A percentile compares a stretch with the other conserved stretches of the same genome.
Conservation (phyloP, 495 filamentous ascomycete species). For the Xylaria cubensis region DNA sequence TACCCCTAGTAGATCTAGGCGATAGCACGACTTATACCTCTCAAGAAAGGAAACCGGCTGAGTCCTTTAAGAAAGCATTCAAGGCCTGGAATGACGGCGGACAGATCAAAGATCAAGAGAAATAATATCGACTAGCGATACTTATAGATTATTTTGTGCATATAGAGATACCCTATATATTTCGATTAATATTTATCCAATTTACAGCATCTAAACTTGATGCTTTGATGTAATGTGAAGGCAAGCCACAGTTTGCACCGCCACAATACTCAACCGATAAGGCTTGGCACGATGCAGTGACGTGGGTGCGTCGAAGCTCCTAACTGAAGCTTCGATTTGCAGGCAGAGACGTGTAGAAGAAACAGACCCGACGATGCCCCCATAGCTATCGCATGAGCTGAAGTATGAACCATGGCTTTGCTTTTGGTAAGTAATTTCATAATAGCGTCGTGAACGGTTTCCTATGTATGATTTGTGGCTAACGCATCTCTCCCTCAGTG, state of each 20-base stretch:
- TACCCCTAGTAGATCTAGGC: conserved; percentile 71
- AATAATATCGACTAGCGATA: background rate
- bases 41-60: conserved; percentile 18
- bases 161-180: background rate
- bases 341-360: conserved; percentile 27
- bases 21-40: conserved; percentile 4
- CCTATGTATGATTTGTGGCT: conserved; percentile 7
- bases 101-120: background rate
- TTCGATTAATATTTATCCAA: background rate
- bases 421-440: conserved; percentile 34
- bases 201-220: background rate
- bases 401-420: conserved; percentile 39
- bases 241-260: conserved; percentile 22
- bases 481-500: conserved; percentile 63
- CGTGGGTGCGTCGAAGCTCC: conserved; percentile 15
- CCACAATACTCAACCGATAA: conserved; percentile 12
- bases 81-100: conserved; percentile 27
- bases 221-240: too few species aligned
- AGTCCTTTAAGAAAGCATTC: conserved; percentile 34
- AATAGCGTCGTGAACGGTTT: background rate
- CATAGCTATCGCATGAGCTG: conserved; percentile 31
- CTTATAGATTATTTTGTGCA: background rate
- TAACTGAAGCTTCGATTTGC: background rate
- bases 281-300: conserved; percentile 15
- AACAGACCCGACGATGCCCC: conserved; percentile 21